Evolutionary conservation across 1,139 yeast genomes (phyloP).

Genomic region (Geotrichum klebahnii): DNA sequence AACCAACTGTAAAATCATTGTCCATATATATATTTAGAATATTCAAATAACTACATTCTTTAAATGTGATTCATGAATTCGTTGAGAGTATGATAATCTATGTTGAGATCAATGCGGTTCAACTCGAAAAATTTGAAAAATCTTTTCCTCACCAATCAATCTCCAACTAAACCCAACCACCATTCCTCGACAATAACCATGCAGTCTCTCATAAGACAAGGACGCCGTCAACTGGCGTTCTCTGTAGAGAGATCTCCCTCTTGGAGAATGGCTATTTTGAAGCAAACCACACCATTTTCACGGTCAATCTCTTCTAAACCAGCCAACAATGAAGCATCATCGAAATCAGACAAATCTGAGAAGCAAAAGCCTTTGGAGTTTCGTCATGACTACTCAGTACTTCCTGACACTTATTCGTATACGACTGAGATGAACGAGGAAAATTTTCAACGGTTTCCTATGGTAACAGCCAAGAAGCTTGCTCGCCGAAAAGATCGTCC

Average conservation of each 20-base stretch:
- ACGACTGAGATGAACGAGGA: slow-evolving; percentile 36
- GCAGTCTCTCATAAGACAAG: neutral
- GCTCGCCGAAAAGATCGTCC: slow-evolving; percentile 53
- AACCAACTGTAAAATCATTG: too few relatives aligned
- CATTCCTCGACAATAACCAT: slow-evolving; percentile 1
- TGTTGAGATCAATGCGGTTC: neutral
- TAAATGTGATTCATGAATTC: too few relatives aligned
- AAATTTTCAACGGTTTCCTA: slow-evolving; percentile 46
- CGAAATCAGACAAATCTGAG: neutral
- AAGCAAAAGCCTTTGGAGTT: slow-evolving; percentile 5
- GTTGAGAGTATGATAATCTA: neutral
- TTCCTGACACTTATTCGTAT: slow-evolving; percentile 36
- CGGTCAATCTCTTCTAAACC: neutral
- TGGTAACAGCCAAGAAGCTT: slow-evolving; percentile 48
- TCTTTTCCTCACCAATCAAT: slow-evolving; percentile 1
- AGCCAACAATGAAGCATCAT: neutral
- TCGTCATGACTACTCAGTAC: slow-evolving; percentile 36
- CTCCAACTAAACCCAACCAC: neutral
- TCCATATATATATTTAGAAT: too few relatives aligned
- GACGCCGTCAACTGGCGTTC: neutral
- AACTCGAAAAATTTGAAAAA: slow-evolving; percentile 4
- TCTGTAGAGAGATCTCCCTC: neutral
- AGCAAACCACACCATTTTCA: neutral
- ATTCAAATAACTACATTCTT: too few relatives aligned
- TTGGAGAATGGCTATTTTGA: neutral